Evolutionary conservation across 23 red algal genomes (phyloP), one percentile per base, ranked within the genome.

Genomic region (Gracilaria gracilis): DNA sequence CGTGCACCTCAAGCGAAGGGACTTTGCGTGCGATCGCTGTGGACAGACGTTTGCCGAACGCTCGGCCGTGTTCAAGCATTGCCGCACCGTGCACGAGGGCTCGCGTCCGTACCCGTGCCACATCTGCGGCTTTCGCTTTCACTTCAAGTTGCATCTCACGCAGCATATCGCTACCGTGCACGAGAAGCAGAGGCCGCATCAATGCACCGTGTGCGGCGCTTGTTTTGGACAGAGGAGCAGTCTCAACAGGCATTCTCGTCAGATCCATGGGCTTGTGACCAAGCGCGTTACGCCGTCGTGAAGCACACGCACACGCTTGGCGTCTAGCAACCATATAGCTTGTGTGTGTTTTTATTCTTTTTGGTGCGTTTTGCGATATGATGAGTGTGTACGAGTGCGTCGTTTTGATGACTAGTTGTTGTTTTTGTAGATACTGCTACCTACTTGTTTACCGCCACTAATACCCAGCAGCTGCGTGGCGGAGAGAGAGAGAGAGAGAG

Each of bases 151-250:
- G 57, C 90, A 93, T 74, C 53, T 85, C 0, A 57, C 90, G 64
- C 90, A 93, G 67, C 90, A 93, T 59, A 85, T 85, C 61, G 62
- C 80, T 15, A 93, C 90, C 31, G 90, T 93, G 40, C 90, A 93
- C 42, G 80, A 93, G 79, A 84, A 85, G 70, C 81, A 79, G 62
- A 84, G 90, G 53, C 90, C 90, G 54, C 82, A 93, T 58, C 69
- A 54, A 28, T 93, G 90, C 81, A 37, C 29, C 40, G 75, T 85
- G 58, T 93, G 90, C 36, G 62, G 72, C 72, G 90, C 82, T 14
- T 80, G 80, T 24, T 93, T 93, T 79, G 90, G 90, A n/a, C 90
- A 93, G 81, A 27, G 90, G 16, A 75, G 61, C 54, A 70, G 57
- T 51, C 46, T 93, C 49, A 93, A 93, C 61, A 37, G 90, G 23